A percentile compares a stretch with the other conserved stretches of the same genome.
Evolutionary conservation across 2,329 filamentous ascomycete genomes (phyloP).

Genomic region (Pseudocercospora eumusae): DNA sequence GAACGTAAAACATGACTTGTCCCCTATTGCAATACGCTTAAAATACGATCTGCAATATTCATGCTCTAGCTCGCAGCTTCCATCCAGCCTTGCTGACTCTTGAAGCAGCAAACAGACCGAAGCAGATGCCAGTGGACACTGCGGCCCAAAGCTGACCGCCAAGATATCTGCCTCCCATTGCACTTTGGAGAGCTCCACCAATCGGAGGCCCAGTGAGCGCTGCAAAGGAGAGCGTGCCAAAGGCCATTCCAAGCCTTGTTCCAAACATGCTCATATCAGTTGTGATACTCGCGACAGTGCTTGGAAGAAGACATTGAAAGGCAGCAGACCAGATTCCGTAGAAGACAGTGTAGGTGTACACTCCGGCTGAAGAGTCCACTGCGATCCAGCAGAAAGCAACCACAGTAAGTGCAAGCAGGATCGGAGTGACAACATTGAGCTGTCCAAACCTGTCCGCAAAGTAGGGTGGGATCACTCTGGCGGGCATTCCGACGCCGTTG

Average conservation of each 20-base stretch:
- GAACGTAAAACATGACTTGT: neutral
- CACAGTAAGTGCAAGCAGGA: constrained; percentile 48
- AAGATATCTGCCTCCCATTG: constrained; percentile 44
- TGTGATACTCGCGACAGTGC: constrained; percentile 47
- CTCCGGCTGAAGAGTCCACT: constrained; percentile 44
- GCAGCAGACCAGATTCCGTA: constrained; percentile 50
- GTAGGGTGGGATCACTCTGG: constrained; percentile 55
- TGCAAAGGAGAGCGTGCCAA: constrained; percentile 48
- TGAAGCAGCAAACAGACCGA: constrained; percentile 27
- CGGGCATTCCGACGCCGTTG: constrained; percentile 59
- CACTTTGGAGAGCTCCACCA: constrained; percentile 49
- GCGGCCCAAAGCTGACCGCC: constrained; percentile 49
- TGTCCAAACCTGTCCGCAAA: constrained; percentile 59
- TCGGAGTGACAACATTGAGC: constrained; percentile 58
- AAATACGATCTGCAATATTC: neutral
- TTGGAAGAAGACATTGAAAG: constrained; percentile 50
- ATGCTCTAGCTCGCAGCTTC: constrained; percentile 26
- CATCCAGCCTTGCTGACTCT: constrained; percentile 33
- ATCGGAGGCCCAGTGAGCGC: constrained; percentile 51
- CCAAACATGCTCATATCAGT: constrained; percentile 50
- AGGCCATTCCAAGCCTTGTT: constrained; percentile 52
- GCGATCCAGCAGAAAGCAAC: constrained; percentile 61
- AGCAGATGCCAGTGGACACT: constrained; percentile 25
- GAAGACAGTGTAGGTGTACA: constrained; percentile 49
- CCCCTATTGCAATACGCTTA: neutral